Evolutionary conservation across 257 asterid species (phyloP).

Genomic region (Gentiana macrophylla): DNA sequence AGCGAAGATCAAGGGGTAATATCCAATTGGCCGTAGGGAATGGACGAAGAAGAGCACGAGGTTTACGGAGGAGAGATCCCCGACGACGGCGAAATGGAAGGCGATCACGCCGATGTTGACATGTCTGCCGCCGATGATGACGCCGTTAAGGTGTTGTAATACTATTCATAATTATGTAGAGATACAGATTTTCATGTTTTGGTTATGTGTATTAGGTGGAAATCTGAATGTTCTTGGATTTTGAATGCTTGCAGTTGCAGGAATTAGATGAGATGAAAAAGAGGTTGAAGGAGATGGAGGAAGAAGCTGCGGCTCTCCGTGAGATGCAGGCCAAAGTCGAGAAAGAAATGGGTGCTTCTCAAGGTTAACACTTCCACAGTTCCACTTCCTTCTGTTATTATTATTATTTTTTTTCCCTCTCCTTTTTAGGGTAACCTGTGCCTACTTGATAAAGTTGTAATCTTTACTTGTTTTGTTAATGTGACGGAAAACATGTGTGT

Average conservation of each 20-base stretch:
- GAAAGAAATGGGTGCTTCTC: conserved; percentile 41
- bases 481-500: too few species aligned
- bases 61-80: conserved; percentile 44
- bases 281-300: conserved; percentile 44
- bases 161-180: not conserved
- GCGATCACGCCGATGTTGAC: conserved; percentile 27
- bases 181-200: not conserved
- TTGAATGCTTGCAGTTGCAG: conserved; percentile 5
- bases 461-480: too few species aligned
- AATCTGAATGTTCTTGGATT: not conserved
- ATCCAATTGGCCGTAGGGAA: not conserved
- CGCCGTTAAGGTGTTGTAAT: conserved; percentile 23
- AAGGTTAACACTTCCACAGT: conserved; percentile 14
- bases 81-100: conserved; percentile 27
- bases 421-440: too few species aligned
- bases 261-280: conserved; percentile 47
- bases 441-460: too few species aligned
- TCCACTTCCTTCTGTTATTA: not conserved
- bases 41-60: conserved; percentile 50
- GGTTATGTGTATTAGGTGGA: too few species aligned
- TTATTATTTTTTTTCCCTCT: not conserved
- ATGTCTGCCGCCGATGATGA: conserved; percentile 33
- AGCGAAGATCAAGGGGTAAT: too few species aligned
- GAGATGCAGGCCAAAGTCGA: conserved; percentile 45
- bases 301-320: conserved; percentile 39